These are phyloP conservation scores for Filobasidium wieringae DNA, from an alignment of 768 basidiomycete species.

Conservation along the genomic window DNA sequence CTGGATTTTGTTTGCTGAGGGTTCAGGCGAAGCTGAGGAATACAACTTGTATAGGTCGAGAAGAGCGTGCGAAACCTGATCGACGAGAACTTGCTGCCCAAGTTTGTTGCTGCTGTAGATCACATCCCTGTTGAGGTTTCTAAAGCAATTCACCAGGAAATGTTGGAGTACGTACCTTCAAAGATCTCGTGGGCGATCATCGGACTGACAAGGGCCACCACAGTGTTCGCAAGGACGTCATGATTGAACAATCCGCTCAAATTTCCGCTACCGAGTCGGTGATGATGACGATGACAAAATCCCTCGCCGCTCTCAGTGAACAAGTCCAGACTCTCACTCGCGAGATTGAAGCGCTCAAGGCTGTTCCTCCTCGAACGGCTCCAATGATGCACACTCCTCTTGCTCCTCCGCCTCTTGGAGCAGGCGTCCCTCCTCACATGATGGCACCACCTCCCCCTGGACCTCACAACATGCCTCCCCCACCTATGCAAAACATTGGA, in stretches of 20 bases:
- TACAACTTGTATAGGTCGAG: not conserved
- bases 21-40: not conserved
- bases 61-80: slow-evolving; percentile 5
- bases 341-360: not conserved
- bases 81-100: slow-evolving; percentile 18
- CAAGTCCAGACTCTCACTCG: slow-evolving; percentile 17
- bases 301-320: slow-evolving; percentile 20
- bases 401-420: slow-evolving; percentile 2
- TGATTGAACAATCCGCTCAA: slow-evolving; percentile 11
- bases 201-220: not conserved
- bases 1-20: too few relatives aligned
- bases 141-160: slow-evolving; percentile 26
- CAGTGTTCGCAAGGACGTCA: slow-evolving; percentile 28
- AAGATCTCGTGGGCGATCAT: not conserved
- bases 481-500: not conserved
- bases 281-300: slow-evolving; percentile 18
- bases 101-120: slow-evolving; percentile 11
- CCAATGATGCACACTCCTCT: not conserved
- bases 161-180: slow-evolving; percentile 24
- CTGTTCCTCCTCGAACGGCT: not conserved
- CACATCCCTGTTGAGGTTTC: slow-evolving; percentile 21
- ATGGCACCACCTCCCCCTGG: not conserved
- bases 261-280: slow-evolving; percentile 5
- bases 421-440: slow-evolving; percentile 5
- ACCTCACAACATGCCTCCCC: not conserved